These are phyloP conservation scores for Delphinella strobiligena DNA, from an alignment of 2,329 filamentous ascomycete species.

Conservation along the genomic window DNA sequence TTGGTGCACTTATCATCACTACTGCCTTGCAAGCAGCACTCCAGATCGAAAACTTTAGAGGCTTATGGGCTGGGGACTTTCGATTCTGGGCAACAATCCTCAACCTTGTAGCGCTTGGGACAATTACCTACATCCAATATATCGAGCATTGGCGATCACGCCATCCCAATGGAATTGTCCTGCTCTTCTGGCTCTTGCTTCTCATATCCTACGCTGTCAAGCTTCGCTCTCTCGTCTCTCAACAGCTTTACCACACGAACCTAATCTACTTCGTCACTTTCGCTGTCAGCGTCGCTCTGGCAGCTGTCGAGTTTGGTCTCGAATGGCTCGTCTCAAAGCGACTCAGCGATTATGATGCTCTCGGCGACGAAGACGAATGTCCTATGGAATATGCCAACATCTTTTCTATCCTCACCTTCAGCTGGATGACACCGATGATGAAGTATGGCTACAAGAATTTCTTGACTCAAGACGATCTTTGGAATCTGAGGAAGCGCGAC, in stretches of 20 bases:
- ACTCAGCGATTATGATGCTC: slow-evolving; percentile 53
- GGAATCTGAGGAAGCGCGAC: slow-evolving; percentile 75
- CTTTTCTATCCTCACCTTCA: slow-evolving; percentile 87
- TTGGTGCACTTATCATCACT: slow-evolving; percentile 56
- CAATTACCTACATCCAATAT: slow-evolving; percentile 74
- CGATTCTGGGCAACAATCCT: slow-evolving; percentile 70
- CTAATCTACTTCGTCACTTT: slow-evolving; percentile 69
- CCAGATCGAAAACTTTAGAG: slow-evolving; percentile 58
- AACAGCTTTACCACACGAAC: slow-evolving; percentile 54
- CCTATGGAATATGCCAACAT: slow-evolving; percentile 84
- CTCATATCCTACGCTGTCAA: slow-evolving; percentile 69
- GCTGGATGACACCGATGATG: slow-evolving; percentile 99
- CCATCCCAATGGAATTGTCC: slow-evolving; percentile 73
- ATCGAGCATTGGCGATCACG: slow-evolving; percentile 72
- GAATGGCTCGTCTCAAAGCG: slow-evolving; percentile 85
- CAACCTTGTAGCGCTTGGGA: slow-evolving; percentile 57
- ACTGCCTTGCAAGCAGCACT: slow-evolving; percentile 61
- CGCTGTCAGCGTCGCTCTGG: slow-evolving; percentile 58
- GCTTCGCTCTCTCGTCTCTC: slow-evolving; percentile 71
- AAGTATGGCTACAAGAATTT: slow-evolving; percentile 83
- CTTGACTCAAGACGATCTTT: slow-evolving; percentile 88
- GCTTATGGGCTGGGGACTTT: slow-evolving; percentile 68
- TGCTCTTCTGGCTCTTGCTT: slow-evolving; percentile 88
- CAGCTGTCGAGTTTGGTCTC: slow-evolving; percentile 57
- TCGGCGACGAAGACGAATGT: slow-evolving; percentile 58